Evolutionary conservation across 108 stramenopile species (phyloP).

Genomic region (Nitzschia palea): DNA sequence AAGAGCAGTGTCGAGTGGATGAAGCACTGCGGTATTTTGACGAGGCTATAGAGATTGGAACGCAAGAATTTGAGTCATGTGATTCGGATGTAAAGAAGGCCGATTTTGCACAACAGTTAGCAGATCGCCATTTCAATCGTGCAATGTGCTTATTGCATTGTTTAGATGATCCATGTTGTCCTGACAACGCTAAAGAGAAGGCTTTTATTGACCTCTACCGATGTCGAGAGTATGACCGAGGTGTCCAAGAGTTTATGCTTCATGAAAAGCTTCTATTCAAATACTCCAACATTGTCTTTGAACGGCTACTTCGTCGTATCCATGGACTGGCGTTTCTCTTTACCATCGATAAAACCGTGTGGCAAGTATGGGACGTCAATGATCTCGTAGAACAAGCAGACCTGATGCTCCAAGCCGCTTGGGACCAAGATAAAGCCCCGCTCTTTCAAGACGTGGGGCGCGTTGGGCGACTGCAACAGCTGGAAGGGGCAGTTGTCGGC

Average conservation of each 20-base stretch:
- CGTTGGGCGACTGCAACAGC: conserved; percentile 53
- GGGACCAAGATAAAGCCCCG: conserved; percentile 33
- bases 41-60: conserved; percentile 42
- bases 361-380: conserved; percentile 45
- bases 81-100: conserved; percentile 28
- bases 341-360: conserved; percentile 30
- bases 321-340: conserved; percentile 40
- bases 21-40: conserved; percentile 31
- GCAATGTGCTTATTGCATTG: conserved; percentile 53
- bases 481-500: conserved; percentile 47
- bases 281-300: conserved; percentile 38
- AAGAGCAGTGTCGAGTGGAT: conserved; percentile 5
- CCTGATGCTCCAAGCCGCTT: conserved; percentile 32
- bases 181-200: conserved; percentile 29
- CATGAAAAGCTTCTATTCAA: conserved; percentile 31
- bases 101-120: conserved; percentile 49
- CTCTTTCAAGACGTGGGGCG: conserved; percentile 42
- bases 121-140: conserved; percentile 68
- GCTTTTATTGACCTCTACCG: conserved; percentile 35
- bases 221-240: conserved; percentile 24
- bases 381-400: conserved; percentile 47
- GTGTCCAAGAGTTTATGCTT: conserved; percentile 47
- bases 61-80: conserved; percentile 41
- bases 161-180: conserved; percentile 24
- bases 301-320: conserved; percentile 45